phyloP scores from a whole-genome alignment of 1,284 basidiomycete genomes.

The Ustilago shanxiensis region DNA sequence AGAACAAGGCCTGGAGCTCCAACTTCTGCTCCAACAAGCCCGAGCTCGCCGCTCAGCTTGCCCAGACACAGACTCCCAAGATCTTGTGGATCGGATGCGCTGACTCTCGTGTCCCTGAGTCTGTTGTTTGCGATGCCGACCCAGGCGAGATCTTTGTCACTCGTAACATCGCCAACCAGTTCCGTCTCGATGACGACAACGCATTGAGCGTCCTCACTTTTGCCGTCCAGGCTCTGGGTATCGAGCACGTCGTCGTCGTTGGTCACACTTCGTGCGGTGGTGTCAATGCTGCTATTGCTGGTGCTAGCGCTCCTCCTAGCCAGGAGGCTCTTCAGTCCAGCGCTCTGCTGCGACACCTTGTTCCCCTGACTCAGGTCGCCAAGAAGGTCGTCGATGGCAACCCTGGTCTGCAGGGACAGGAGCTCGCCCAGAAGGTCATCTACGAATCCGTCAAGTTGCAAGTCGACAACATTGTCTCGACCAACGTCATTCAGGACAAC shows the following conservation, averaged over 20 bases:
- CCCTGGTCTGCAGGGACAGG: constrained; percentile 26
- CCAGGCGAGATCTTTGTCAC: constrained; percentile 69
- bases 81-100: constrained; percentile 78
- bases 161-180: constrained; percentile 72
- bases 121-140: constrained; percentile 59
- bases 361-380: constrained; percentile 62
- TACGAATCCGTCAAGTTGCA: constrained; percentile 77
- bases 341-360: constrained; percentile 61
- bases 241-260: constrained; percentile 82
- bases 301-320: constrained; percentile 35
- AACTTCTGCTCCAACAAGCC: constrained; percentile 72
- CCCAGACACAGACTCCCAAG: constrained; percentile 80
- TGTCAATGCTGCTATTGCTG: constrained; percentile 69
- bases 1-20: constrained; percentile 59
- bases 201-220: constrained; percentile 83
- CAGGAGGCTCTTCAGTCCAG: constrained; percentile 40
- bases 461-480: constrained; percentile 79
- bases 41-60: constrained; percentile 76
- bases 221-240: constrained; percentile 82
- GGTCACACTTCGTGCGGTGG: constrained; percentile 72
- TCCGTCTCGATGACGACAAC: constrained; percentile 82
- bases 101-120: constrained; percentile 73
- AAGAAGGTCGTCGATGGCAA: constrained; percentile 45
- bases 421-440: constrained; percentile 51
- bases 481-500: constrained; percentile 77